Evolutionary conservation across 768 basidiomycete species (phyloP).

Genomic region (Russula foetens): DNA sequence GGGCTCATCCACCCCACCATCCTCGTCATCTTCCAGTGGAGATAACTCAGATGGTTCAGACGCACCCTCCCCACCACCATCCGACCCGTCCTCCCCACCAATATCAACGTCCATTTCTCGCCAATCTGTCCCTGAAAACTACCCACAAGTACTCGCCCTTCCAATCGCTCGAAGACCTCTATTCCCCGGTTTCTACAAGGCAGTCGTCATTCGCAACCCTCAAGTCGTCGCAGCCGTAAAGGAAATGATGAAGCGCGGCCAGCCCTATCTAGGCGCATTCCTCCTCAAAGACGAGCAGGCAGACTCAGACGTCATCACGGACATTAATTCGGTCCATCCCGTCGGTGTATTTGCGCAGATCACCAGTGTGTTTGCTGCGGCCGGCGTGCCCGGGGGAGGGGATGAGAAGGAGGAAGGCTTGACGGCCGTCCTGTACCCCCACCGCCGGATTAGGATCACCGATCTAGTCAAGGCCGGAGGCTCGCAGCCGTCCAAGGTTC

Average conservation of each 20-base stretch:
- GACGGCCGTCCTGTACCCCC: constrained; percentile 93
- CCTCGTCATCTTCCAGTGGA: constrained; percentile 37
- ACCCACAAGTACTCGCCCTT: constrained; percentile 90
- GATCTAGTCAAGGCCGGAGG: constrained; percentile 71
- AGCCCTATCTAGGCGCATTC: constrained; percentile 96
- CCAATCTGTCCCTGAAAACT: constrained; percentile 80
- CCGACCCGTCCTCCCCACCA: constrained; percentile 29
- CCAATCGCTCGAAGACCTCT: constrained; percentile 93
- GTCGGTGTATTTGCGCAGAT: constrained; percentile 98
- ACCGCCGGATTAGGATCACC: constrained; percentile 81
- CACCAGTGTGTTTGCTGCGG: constrained; percentile 79
- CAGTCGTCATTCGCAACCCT: constrained; percentile 88
- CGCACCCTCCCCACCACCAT: constrained; percentile 33
- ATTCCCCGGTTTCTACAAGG: constrained; percentile 98
- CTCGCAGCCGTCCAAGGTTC: constrained; percentile 28
- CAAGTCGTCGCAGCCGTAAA: constrained; percentile 89
- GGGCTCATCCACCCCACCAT: constrained; percentile 32
- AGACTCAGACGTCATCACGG: constrained; percentile 89
- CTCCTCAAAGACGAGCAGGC: constrained; percentile 89
- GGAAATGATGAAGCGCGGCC: constrained; percentile 94
- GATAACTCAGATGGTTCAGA: constrained; percentile 30
- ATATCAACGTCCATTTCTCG: constrained; percentile 60
- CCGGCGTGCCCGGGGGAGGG: constrained; percentile 47
- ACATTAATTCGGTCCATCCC: constrained; percentile 77
- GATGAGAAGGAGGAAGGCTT: constrained; percentile 78